These are phyloP conservation scores for Physaria fendleri DNA, from an alignment of 345 rosid genomes.

Conservation along the genomic window DNA sequence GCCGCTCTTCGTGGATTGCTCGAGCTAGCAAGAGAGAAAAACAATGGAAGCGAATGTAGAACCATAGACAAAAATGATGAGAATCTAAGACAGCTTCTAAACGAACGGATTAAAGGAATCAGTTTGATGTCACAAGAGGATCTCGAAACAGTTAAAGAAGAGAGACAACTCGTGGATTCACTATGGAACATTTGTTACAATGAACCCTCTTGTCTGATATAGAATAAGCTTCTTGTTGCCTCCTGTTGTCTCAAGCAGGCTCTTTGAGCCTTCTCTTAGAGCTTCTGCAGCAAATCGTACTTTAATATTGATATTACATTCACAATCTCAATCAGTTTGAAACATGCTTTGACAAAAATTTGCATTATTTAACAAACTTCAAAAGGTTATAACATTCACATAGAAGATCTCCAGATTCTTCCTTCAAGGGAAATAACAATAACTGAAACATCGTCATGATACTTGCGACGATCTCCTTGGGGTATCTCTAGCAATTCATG, in stretches of 20 bases:
- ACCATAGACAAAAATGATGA: slow-evolving; percentile 44
- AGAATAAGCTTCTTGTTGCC: slow-evolving; percentile 68
- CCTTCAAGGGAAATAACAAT: slow-evolving; percentile 87
- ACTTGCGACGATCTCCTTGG: slow-evolving; percentile 79
- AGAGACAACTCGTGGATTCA: slow-evolving; percentile 74
- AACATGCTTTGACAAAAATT: too few species aligned
- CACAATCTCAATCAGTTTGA: too few species aligned
- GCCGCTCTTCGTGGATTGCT: slow-evolving; percentile 75
- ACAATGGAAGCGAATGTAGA: slow-evolving; percentile 27
- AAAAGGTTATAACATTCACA: slow-evolving; percentile 32
- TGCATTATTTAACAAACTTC: too few species aligned
- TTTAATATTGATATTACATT: too few species aligned
- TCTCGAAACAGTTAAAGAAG: slow-evolving; percentile 73
- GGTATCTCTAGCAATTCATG: slow-evolving; percentile 85
- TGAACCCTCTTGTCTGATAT: slow-evolving; percentile 69
- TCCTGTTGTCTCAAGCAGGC: slow-evolving; percentile 74
- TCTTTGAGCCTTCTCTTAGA: slow-evolving; percentile 84
- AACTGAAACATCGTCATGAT: slow-evolving; percentile 89
- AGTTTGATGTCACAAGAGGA: slow-evolving; percentile 74
- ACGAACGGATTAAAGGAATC: slow-evolving; percentile 57
- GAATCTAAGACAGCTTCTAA: slow-evolving; percentile 60
- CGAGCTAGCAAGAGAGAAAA: slow-evolving; percentile 50
- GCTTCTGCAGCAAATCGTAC: slow-evolving; percentile 60
- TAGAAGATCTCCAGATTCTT: slow-evolving; percentile 86
- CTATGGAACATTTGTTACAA: slow-evolving; percentile 65